phyloP scores from a whole-genome alignment of 306 rosid species.

The Glycine soja region DNA sequence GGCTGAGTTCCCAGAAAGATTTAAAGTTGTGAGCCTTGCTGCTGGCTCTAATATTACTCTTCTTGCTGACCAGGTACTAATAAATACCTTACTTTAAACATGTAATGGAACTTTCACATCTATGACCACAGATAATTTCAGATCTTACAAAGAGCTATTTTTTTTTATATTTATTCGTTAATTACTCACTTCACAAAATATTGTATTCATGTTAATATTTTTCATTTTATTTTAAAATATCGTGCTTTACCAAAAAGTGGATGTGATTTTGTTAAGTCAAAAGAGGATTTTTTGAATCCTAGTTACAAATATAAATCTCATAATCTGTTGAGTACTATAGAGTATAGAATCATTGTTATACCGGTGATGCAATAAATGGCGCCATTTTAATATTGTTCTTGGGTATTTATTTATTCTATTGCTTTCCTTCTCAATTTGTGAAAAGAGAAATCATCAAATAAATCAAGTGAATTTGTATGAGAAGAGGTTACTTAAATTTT shows the following conservation, averaged over 20 bases:
- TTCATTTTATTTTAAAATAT: too few relatives aligned
- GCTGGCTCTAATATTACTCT: slow-evolving; percentile 91
- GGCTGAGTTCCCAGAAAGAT: slow-evolving; percentile 86
- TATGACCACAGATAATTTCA: too few relatives aligned
- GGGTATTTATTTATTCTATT: not conserved
- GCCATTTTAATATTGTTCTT: not conserved
- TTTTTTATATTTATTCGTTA: too few relatives aligned
- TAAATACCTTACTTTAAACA: not conserved
- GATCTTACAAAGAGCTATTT: not conserved
- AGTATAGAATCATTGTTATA: not conserved
- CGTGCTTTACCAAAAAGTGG: too few relatives aligned
- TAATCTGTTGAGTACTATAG: too few relatives aligned
- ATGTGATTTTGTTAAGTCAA: not conserved
- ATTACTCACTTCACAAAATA: not conserved
- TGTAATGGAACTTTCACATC: not conserved
- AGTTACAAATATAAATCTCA: not conserved
- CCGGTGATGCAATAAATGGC: not conserved
- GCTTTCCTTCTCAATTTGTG: slow-evolving; percentile 27
- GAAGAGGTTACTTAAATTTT: not conserved
- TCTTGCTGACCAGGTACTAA: slow-evolving; percentile 88
- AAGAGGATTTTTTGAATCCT: not conserved
- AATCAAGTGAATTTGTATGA: not conserved
- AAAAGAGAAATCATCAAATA: not conserved
- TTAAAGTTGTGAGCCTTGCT: slow-evolving; percentile 80
- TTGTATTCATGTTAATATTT: not conserved